phyloP scores from a whole-genome alignment of 2,329 filamentous ascomycete species.

The Claviceps sp. region DNA sequence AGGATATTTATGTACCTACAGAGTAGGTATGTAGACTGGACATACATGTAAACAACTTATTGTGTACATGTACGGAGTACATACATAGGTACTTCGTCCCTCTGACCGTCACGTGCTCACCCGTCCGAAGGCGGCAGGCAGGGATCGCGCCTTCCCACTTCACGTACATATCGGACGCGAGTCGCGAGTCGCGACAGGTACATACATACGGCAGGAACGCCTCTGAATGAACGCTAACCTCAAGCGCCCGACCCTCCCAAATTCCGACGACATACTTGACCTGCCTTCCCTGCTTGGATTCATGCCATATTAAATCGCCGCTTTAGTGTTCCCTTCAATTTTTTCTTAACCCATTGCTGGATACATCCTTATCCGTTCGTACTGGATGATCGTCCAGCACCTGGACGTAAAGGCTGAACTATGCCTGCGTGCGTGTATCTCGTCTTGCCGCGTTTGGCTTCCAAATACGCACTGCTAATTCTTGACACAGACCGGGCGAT shows the following conservation, averaged over 20 bases:
- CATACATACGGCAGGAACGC: not conserved
- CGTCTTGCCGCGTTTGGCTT: slow-evolving; percentile 5
- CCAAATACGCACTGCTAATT: slow-evolving; percentile 8
- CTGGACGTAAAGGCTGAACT: slow-evolving; percentile 4
- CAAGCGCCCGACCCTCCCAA: not conserved
- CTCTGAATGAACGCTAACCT: too few relatives aligned
- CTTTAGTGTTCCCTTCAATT: not conserved
- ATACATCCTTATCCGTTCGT: not conserved
- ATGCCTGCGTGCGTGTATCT: slow-evolving; percentile 31
- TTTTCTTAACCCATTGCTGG: too few relatives aligned
- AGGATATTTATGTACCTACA: too few relatives aligned
- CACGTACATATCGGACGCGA: not conserved
- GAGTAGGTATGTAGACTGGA: too few relatives aligned
- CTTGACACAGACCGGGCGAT: slow-evolving; percentile 46
- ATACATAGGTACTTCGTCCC: not conserved
- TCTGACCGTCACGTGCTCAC: slow-evolving; percentile 8
- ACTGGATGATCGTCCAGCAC: not conserved
- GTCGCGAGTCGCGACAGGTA: not conserved
- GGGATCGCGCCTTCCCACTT: slow-evolving; percentile 3
- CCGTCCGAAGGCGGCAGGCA: slow-evolving; percentile 2
- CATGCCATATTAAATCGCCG: not conserved
- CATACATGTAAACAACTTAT: not conserved
- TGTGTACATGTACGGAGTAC: too few relatives aligned
- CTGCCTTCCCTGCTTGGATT: not conserved
- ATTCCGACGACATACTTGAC: not conserved